Evolutionary conservation across 768 basidiomycete genomes (phyloP).

Genomic region (Suillus ampliporus): DNA sequence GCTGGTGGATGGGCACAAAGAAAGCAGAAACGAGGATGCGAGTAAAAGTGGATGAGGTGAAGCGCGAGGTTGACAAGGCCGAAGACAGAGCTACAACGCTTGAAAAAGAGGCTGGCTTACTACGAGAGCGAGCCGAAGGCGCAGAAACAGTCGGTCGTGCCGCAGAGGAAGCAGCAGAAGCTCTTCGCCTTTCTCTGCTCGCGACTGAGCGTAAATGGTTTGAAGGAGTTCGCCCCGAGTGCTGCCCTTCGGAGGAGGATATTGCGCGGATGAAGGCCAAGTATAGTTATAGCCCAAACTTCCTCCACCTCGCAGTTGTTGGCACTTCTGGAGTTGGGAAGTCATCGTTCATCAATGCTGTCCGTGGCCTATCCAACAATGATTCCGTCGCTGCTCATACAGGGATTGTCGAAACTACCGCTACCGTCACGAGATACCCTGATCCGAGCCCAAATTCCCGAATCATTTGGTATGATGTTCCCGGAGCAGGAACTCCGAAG

Average conservation of each 20-base stretch:
- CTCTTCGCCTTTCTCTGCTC: too few species aligned
- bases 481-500: conserved; percentile 31
- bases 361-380: conserved; percentile 29
- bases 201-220: neutral
- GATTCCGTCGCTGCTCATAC: conserved; percentile 22
- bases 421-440: conserved; percentile 23
- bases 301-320: conserved; percentile 31
- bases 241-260: neutral
- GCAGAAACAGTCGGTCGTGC: too few species aligned
- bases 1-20: too few species aligned
- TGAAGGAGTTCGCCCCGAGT: neutral
- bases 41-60: too few species aligned
- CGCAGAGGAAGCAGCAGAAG: conserved; percentile 24
- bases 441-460: conserved; percentile 22
- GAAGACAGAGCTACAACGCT: too few species aligned
- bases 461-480: conserved; percentile 35
- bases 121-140: conserved; percentile 15
- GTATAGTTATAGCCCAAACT: neutral
- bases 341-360: conserved; percentile 36
- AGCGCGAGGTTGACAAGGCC: too few species aligned
- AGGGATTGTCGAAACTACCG: conserved; percentile 30
- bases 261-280: neutral
- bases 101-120: too few species aligned
- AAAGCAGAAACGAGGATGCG: too few species aligned
- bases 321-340: conserved; percentile 25